phyloP scores from a whole-genome alignment of 495 filamentous ascomycete genomes.

The Aspergillus ostianus region DNA sequence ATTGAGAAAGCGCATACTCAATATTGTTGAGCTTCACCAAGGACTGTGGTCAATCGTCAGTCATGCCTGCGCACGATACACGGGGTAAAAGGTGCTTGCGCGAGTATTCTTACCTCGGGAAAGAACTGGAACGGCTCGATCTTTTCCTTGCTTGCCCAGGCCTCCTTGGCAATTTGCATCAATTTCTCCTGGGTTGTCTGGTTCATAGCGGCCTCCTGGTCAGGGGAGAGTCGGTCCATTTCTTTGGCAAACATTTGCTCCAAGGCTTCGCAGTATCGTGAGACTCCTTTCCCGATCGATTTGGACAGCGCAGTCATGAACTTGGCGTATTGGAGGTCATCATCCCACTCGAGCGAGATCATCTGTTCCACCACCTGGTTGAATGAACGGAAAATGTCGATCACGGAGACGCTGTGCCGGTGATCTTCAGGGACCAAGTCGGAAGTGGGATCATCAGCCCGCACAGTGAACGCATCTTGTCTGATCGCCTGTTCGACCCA shows the following conservation, averaged over 20 bases:
- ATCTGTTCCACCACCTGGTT: conserved; percentile 87
- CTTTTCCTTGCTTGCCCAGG: conserved; percentile 91
- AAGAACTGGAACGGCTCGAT: conserved; percentile 98
- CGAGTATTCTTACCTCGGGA: conserved; percentile 63
- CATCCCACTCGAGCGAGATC: conserved; percentile 82
- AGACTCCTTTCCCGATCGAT: conserved; percentile 76
- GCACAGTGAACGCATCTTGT: conserved; percentile 77
- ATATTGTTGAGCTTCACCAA: conserved; percentile 98
- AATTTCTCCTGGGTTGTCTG: conserved; percentile 89
- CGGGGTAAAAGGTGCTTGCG: neutral
- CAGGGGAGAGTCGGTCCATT: conserved; percentile 86
- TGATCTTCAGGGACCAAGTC: conserved; percentile 72
- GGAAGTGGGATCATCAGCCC: conserved; percentile 51
- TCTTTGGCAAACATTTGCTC: conserved; percentile 85
- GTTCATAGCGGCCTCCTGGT: conserved; percentile 73
- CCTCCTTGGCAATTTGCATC: conserved; percentile 88
- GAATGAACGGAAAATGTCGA: conserved; percentile 93
- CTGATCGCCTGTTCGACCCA: conserved; percentile 90
- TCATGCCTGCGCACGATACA: neutral
- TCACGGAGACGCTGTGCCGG: conserved; percentile 86
- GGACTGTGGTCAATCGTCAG: conserved; percentile 55
- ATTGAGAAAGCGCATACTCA: conserved; percentile 84
- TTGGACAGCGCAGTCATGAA: conserved; percentile 97
- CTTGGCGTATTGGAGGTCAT: conserved; percentile 88
- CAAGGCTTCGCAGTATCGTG: conserved; percentile 86